A percentile compares a stretch with the other conserved stretches of the same genome.
Evolutionary conservation across 805 yeast species (phyloP).

Genomic region (Komagataella kurtzmanii): DNA sequence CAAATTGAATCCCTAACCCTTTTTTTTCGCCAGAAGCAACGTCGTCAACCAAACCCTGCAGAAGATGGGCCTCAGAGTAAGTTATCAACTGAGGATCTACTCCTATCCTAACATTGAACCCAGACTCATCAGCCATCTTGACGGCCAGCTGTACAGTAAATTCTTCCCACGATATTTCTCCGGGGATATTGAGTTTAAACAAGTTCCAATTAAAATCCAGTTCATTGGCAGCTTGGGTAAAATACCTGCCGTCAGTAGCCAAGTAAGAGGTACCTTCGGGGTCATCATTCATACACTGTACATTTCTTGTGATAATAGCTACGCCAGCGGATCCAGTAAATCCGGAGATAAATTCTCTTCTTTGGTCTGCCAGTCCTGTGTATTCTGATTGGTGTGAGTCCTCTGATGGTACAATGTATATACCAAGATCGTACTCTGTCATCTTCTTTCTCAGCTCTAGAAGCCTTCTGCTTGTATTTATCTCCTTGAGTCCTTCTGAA

Average conservation of each 20-base stretch:
- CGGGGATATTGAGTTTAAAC: conserved; percentile 35
- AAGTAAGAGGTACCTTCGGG: conserved; percentile 45
- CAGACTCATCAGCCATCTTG: conserved; percentile 33
- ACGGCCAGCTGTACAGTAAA: conserved; percentile 41
- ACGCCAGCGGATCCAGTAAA: conserved; percentile 92
- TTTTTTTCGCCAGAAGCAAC: conserved; percentile 9
- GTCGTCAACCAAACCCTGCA: conserved; percentile 18
- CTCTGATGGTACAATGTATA: conserved; percentile 56
- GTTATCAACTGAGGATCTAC: conserved; percentile 39
- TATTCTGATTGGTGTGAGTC: conserved; percentile 94
- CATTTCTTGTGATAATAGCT: conserved; percentile 61
- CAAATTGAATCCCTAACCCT: conserved; percentile 24
- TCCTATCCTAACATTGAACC: conserved; percentile 18
- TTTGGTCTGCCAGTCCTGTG: conserved; percentile 67
- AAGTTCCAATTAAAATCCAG: conserved; percentile 48
- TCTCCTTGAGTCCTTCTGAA: conserved; percentile 19
- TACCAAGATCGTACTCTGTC: conserved; percentile 44
- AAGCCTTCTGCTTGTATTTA: conserved; percentile 49
- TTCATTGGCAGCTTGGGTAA: conserved; percentile 43
- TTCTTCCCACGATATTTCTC: conserved; percentile 42
- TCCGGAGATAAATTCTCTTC: conserved; percentile 74
- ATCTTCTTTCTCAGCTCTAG: conserved; percentile 48
- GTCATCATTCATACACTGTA: conserved; percentile 30
- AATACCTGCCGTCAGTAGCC: conserved; percentile 50
- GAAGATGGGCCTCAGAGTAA: conserved; percentile 17